Evolutionary conservation across 2,329 filamentous ascomycete species (phyloP).

Genomic region (Xylaria sp.): DNA sequence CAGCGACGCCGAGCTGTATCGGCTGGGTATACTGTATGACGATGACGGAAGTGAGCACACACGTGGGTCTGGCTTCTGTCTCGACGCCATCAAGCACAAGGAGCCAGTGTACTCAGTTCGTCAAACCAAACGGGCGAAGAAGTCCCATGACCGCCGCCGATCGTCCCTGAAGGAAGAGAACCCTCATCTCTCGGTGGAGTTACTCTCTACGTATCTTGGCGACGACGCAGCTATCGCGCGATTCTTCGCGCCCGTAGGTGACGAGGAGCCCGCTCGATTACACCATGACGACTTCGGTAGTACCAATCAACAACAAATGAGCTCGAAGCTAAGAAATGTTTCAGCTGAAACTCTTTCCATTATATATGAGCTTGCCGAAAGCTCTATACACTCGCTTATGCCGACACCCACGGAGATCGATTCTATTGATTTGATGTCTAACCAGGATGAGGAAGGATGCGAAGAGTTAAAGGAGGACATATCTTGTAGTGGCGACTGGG

Average conservation of each 20-base stretch:
- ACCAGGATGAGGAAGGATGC: slow-evolving; percentile 32
- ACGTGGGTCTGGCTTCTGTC: slow-evolving; percentile 40
- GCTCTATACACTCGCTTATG: slow-evolving; percentile 29
- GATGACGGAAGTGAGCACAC: slow-evolving; percentile 40
- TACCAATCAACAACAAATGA: slow-evolving; percentile 12
- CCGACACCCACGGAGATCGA: slow-evolving; percentile 26
- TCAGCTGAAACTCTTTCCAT: slow-evolving; percentile 31
- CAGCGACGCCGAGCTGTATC: slow-evolving; percentile 44
- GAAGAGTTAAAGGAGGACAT: slow-evolving; percentile 29
- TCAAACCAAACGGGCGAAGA: slow-evolving; percentile 40
- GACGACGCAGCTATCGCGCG: slow-evolving; percentile 32
- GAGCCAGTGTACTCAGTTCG: slow-evolving; percentile 44
- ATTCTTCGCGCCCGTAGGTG: slow-evolving; percentile 31
- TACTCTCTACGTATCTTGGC: slow-evolving; percentile 34
- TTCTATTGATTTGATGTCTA: slow-evolving; percentile 38
- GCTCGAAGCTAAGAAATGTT: slow-evolving; percentile 4
- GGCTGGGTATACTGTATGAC: slow-evolving; percentile 45
- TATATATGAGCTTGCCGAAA: slow-evolving; percentile 42
- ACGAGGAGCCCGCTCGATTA: slow-evolving; percentile 11
- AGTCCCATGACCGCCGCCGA: slow-evolving; percentile 11
- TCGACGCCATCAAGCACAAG: slow-evolving; percentile 42
- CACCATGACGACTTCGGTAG: not conserved
- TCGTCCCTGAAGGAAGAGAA: slow-evolving; percentile 18
- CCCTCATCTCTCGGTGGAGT: slow-evolving; percentile 30
- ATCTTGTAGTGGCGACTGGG: slow-evolving; percentile 34